Evolutionary conservation across 2,329 filamentous ascomycete species (phyloP), one percentile per base, ranked within the genome.

Genomic region (Rutstroemia sp.): DNA sequence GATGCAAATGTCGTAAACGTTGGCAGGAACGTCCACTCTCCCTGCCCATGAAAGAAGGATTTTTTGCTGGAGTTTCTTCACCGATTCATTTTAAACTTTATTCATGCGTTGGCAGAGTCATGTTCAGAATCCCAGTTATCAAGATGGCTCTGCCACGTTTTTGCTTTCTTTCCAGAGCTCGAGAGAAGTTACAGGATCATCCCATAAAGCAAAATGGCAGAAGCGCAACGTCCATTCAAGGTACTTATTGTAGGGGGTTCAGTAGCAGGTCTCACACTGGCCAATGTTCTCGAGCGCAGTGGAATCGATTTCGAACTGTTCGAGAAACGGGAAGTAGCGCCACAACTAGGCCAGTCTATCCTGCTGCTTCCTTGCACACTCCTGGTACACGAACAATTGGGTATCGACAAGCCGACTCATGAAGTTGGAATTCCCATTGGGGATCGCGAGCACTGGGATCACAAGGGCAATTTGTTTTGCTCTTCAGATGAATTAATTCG

Each of bases 351-450:
- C 3, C 61, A 62, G 9, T 60, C 58, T 16, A 63, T 67, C 10
- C 57, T 59, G n/a, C 47, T 67, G 14, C 58, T 64, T 56, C 69
- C 78, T 0, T 71, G 75, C 25, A 75, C 74, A 1, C 57, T 67
- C 7, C 70, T 73, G 1, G 75, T 82, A 5, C 62, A 80, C 2
- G 78, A 81, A 57, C 79, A 82, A 61, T 62, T 82, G 1, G 30
- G 48, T 12, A 50, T 50, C 14, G 48, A 50, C 19, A 50, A 50
- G 19, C 48, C 48, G 34, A 39, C 48, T n/a, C 48, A 50, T 39
- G 48, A 50, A n/a, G 30, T 9, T 50, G 48, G 48, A n/a, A 50
- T 50, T 50, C 34, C 48, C 17, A 50, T 50, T 3, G 34, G 34
- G 14, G 19, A 39, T 39, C 48, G 48, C 5, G 48, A 50, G 48